Percentiles rank a stretch among this genome's conserved stretches.
Conservation (phyloP, 1,139 yeast species). For the Yarrowia galli region DNA sequence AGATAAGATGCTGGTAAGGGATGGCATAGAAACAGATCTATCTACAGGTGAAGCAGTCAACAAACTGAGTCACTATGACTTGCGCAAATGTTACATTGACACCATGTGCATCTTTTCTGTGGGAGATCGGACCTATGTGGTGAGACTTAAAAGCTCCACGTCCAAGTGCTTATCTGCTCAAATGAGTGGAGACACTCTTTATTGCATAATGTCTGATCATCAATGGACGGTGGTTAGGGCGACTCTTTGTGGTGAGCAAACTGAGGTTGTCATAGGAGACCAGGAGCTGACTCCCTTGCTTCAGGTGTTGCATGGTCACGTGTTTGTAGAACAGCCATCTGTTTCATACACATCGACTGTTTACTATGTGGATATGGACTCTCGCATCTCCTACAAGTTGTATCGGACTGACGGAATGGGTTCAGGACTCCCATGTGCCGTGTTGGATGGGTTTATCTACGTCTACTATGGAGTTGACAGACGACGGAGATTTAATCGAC, state of each 20-base stretch:
- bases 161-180: constrained; percentile 22
- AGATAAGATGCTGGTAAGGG: constrained; percentile 6
- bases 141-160: neutral
- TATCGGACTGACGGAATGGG: constrained; percentile 30
- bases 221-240: constrained; percentile 21
- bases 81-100: constrained; percentile 7
- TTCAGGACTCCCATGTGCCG: constrained; percentile 22
- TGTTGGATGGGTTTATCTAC: constrained; percentile 21
- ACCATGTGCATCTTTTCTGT: constrained; percentile 21
- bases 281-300: constrained; percentile 20
- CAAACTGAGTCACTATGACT: neutral
- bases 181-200: constrained; percentile 16
- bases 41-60: neutral
- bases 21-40: constrained; percentile 5
- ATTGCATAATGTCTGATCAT: constrained; percentile 13
- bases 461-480: constrained; percentile 30
- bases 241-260: constrained; percentile 6
- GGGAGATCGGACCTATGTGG: constrained; percentile 5
- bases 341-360: constrained; percentile 23
- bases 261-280: constrained; percentile 14
- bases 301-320: constrained; percentile 21
- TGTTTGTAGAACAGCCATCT: constrained; percentile 19
- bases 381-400: constrained; percentile 10
- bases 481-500: constrained; percentile 10
- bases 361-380: constrained; percentile 24